Conservation (phyloP, 345 rosid genomes). For the Eucalyptus cloeziana region DNA sequence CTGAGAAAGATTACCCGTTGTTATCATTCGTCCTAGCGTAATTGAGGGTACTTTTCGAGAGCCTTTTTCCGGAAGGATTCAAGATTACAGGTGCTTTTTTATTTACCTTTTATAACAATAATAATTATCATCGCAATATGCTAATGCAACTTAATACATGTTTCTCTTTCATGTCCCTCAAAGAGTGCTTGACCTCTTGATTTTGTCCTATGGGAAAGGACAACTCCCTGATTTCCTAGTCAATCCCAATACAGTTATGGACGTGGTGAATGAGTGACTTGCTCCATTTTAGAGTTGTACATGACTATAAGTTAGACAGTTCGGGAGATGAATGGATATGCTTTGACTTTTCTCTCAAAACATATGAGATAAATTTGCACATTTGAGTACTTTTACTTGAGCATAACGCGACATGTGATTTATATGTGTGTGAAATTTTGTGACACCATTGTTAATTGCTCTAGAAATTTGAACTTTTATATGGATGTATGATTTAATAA, state of each 20-base stretch:
- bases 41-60: constrained; percentile 9
- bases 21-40: constrained; percentile 17
- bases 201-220: constrained; percentile 16
- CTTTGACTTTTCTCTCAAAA: neutral
- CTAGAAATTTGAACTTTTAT: neutral
- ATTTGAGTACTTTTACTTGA: neutral
- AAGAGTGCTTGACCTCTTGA: constrained; percentile 22
- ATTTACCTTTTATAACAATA: too few species aligned
- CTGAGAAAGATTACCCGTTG: constrained; percentile 4
- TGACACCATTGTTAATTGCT: neutral
- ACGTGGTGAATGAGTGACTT: neutral
- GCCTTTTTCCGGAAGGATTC: constrained; percentile 23
- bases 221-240: constrained; percentile 6
- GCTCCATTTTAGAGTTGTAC: neutral
- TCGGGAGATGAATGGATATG: neutral
- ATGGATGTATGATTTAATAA: too few species aligned
- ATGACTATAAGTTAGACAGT: neutral
- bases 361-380: neutral
- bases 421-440: too few species aligned
- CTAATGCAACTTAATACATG: neutral
- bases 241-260: constrained; percentile 1
- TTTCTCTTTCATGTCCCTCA: neutral
- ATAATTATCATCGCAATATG: neutral
- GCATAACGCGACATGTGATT: neutral
- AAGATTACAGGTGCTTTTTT: constrained; percentile 4